phyloP scores from a whole-genome alignment of 768 basidiomycete genomes.

The Termitomyces sp. region DNA sequence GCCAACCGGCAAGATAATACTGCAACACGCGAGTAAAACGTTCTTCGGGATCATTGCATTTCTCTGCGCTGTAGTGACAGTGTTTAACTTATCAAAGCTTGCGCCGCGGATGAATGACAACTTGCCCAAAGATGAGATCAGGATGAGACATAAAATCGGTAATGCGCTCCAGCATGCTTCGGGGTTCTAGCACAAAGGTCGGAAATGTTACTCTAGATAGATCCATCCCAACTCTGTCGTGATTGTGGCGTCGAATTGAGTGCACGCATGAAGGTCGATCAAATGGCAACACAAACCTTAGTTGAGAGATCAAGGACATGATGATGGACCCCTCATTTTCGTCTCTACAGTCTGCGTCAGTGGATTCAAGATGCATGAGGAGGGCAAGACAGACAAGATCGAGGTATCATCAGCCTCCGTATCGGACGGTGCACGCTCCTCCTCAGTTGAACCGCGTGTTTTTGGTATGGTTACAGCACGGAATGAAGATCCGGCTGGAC shows the following conservation, averaged over 20 bases:
- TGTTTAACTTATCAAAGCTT: background rate
- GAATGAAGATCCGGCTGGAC: conserved; percentile 60
- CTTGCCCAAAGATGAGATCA: conserved; percentile 92
- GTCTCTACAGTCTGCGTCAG: conserved; percentile 56
- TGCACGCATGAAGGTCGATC: background rate
- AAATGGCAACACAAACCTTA: conserved; percentile 49
- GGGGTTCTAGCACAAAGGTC: conserved; percentile 93
- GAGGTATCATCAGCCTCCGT: conserved; percentile 88
- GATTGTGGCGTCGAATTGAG: background rate
- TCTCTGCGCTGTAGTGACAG: conserved; percentile 59
- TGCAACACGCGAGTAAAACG: conserved; percentile 88
- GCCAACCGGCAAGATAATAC: conserved; percentile 99
- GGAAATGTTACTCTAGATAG: conserved; percentile 92
- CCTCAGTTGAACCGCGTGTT: conserved; percentile 63
- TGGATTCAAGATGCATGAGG: conserved; percentile 27
- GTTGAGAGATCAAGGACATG: conserved; percentile 81
- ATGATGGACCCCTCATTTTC: conserved; percentile 94
- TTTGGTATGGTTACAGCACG: conserved; percentile 49
- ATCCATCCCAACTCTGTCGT: conserved; percentile 88
- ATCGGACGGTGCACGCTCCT: conserved; percentile 74
- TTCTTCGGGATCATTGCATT: conserved; percentile 81
- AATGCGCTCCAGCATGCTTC: conserved; percentile 96
- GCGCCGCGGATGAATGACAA: conserved; percentile 11
- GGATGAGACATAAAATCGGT: conserved; percentile 99
- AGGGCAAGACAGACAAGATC: conserved; percentile 63